Evolutionary conservation across 2,329 filamentous ascomycete species (phyloP), one percentile per base, ranked within the genome.

Genomic region (Neofusicoccum kwambonambiense): DNA sequence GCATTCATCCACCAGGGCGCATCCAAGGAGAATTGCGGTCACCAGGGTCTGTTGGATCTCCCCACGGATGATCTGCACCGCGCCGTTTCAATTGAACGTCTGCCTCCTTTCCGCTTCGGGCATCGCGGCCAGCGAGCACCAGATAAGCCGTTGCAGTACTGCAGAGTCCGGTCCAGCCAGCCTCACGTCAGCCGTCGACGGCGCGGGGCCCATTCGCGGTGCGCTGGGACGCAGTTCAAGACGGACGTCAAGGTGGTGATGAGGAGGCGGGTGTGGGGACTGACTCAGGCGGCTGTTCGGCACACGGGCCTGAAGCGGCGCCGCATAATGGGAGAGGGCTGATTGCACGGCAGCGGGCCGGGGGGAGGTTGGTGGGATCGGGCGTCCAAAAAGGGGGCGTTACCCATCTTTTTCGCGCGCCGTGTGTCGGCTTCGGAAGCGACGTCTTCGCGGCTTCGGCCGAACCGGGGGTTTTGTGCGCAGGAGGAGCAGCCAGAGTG

Each of bases 11-110:
- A 31, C 39, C 54, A 58, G 54, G 56, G 56, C 31, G 12, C 22
- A 35, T 60, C 9, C 56, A 47, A 47, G 54, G 54, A 58, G 41
- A 45, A 35, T 12, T 11, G 22, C 35, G 11, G 52, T 42, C 5
- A 11, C 17, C 37, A 27, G 52, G n/a, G 52, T 15, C 35, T 35
- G n/a, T 34, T 11, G 41, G n/a, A 35, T 47, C 56, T 19, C 41
- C n/a, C 56, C 31, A 37, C 42, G 56, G 56, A 34, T 37, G 56
- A 60, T 60, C 56, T 49, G 56, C 56, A 47, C 6, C 27, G 41
- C 42, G 11, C 31, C 27, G 56, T 60, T 47, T 60, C 41, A 22
- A 17, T 47, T 22, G 15, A 47, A 15, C 27, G 8, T 4, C 22
- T 60, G 42, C 41, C 41, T 60, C 56, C 42, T 60, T 22, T 35